Base-by-base conservation (phyloP, 148 eudicot species). In the Chenopodium formosanum region DNA sequence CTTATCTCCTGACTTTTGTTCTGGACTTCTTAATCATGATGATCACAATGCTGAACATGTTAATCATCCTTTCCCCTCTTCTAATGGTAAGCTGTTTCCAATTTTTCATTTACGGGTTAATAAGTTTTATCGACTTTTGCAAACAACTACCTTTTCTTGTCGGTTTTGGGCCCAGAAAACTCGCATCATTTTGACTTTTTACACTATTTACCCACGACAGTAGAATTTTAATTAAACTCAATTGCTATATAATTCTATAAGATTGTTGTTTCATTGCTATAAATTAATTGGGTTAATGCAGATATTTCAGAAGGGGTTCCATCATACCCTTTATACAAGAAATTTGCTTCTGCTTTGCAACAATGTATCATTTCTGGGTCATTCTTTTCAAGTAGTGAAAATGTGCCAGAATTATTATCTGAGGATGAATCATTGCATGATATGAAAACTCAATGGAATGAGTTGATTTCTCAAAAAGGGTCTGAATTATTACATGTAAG, bases 301-400 rank as follows among this genome's bases (percentile, higher is more conserved):
- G 91, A 82, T 78, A 23, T 81, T 83, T 84, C 79, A 58, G 84
- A 91, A 47, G 90, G 86, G 27, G 32, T 93, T 82, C 95, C 95
- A 50, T 47, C 80, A 47, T 88, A 94, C 89, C 98, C 98, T 40
- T 79, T 94, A 34, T 93, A 92, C 88, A 95, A 90, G 89, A 75
- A 12, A 64, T 83, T 95, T 75, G 92, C 92, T 71, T 83, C 86
- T 74, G 88, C 91, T 79, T 86, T 95, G 65, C 79, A 82, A 65
- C 89, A 86, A 44, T 82, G 88, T 70, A 79, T 93, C 75, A 75
- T 78, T 50, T 80, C 87, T 50, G 94, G 92, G 74, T 80, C 88
- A 58, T 77, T 90, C 60, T 47, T 73, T 69, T 81, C 85, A 22
- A 77, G 82, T 60, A 53, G 70, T 66, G 83, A 84, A 74, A 81